Evolutionary conservation across 1,284 basidiomycete species (phyloP), one percentile per base, ranked within the genome.

Genomic region (Inonotus obliquus): DNA sequence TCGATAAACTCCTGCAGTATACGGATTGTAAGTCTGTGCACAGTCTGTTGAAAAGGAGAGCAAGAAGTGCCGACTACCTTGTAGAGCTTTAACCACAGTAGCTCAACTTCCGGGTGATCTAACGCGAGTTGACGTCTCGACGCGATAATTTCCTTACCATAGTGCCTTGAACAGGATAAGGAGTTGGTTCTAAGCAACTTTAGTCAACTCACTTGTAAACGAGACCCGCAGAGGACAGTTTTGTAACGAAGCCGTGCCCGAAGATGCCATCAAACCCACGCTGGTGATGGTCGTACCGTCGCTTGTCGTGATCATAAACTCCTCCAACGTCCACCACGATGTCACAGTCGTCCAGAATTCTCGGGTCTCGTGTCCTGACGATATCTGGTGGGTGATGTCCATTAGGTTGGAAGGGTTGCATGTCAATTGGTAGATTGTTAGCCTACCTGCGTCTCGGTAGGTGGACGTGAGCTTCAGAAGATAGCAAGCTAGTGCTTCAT

Each of bases 241-340:
- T 99, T 64, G 92, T 98, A 39, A 75, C 75, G 71, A 89, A 92
- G 7, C 90, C 91, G 67, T 87, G 78, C 4, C 94, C 96, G 73
- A 99, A 98, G 17, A 91, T 84, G 72, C 96, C 92, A 11, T 81
- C 81, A 74, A 99, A 99, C 0, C 91, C 95, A 54, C 96, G 86
- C 74, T 99, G 97, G 72, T 99, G 96, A 72, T 99, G 96, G 74
- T 99, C 96, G 75, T 94, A 99, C 39, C 91, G 82, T 64, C 89
- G 83, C 63, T 79, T 84, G 56, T 76, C 77, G 68, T 89, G 84
- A 63, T 96, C 92, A 74, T 99, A 99, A 19, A 92, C 83, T 9
- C 92, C 96, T 17, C 97, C 96, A 60, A 99, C 96, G 72, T 99
- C 96, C 39, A 99, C 94, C n/a, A 99, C 94, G 71, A 99, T 95